phyloP scores from a whole-genome alignment of 1,284 basidiomycete genomes.

The Malassezia arunalokei region DNA sequence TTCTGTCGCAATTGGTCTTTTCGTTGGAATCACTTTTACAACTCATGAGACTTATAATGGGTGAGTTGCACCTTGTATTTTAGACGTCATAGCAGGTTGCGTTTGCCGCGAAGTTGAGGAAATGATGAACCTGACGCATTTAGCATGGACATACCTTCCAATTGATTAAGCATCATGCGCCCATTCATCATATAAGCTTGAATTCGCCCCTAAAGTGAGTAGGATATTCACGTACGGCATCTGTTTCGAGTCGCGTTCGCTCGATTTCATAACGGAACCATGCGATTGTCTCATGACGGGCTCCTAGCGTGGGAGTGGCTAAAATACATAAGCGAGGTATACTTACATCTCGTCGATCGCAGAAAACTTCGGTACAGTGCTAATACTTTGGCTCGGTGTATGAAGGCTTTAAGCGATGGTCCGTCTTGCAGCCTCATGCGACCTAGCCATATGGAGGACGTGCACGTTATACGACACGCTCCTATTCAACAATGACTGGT shows the following conservation, averaged over 20 bases:
- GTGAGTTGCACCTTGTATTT: constrained; percentile 27
- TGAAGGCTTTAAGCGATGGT: constrained; percentile 5
- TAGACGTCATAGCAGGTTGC: background rate
- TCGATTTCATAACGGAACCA: constrained; percentile 16
- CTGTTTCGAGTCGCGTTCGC: constrained; percentile 1
- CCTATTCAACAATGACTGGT: background rate
- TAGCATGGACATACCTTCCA: background rate
- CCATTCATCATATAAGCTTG: constrained; percentile 7
- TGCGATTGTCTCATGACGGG: constrained; percentile 10
- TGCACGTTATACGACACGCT: no score
- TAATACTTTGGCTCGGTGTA: constrained; percentile 3
- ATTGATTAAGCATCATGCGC: constrained; percentile 3
- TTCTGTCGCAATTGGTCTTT: constrained; percentile 26
- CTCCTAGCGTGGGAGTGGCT: constrained; percentile 1
- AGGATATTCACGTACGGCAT: background rate
- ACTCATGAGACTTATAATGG: constrained; percentile 29
- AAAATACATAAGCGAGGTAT: background rate
- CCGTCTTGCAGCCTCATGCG: background rate
- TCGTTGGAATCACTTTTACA: constrained; percentile 26
- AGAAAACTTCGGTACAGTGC: constrained; percentile 6
- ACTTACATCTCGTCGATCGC: constrained; percentile 11
- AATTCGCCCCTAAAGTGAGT: constrained; percentile 2
- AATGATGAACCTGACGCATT: background rate
- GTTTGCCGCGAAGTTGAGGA: constrained; percentile 3
- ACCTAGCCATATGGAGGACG: no score